Evolutionary conservation across 345 rosid species (phyloP).

Genomic region (Moricandia arvensis): DNA sequence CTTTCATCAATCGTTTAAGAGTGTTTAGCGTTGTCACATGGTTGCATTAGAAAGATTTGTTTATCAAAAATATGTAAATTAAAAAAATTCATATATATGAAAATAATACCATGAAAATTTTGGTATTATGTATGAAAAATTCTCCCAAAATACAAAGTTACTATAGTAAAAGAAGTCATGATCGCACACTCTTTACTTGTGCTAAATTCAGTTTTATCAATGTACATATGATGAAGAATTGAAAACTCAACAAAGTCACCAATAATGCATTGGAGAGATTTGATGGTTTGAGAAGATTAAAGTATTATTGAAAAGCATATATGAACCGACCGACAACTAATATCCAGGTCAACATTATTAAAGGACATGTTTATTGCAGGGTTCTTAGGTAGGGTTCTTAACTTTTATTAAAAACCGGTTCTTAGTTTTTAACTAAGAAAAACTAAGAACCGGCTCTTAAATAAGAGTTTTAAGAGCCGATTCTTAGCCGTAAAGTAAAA

Average conservation of each 20-base stretch:
- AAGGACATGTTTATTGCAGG: too few species aligned
- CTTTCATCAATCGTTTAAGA: too few species aligned
- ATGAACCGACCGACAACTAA: not conserved
- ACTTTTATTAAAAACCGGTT: too few species aligned
- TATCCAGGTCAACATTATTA: too few species aligned
- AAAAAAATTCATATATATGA: not conserved
- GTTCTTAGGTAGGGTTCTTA: too few species aligned
- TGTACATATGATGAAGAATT: not conserved
- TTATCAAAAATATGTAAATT: not conserved
- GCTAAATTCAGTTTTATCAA: not conserved
- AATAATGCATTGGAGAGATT: conserved; percentile 3
- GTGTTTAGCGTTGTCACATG: too few species aligned
- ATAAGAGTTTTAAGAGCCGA: too few species aligned
- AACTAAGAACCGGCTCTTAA: too few species aligned
- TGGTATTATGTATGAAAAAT: not conserved
- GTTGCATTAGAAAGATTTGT: not conserved
- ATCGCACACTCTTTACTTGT: not conserved
- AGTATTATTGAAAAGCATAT: not conserved
- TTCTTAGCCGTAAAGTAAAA: too few species aligned
- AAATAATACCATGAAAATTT: not conserved
- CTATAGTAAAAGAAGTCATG: not conserved
- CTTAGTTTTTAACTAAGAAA: too few species aligned
- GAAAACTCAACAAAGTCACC: conserved; percentile 12
- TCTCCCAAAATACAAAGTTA: not conserved
- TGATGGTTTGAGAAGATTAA: not conserved